Base-by-base conservation (phyloP, 2,329 filamentous ascomycete species). In the Colletotrichum coccodes region DNA sequence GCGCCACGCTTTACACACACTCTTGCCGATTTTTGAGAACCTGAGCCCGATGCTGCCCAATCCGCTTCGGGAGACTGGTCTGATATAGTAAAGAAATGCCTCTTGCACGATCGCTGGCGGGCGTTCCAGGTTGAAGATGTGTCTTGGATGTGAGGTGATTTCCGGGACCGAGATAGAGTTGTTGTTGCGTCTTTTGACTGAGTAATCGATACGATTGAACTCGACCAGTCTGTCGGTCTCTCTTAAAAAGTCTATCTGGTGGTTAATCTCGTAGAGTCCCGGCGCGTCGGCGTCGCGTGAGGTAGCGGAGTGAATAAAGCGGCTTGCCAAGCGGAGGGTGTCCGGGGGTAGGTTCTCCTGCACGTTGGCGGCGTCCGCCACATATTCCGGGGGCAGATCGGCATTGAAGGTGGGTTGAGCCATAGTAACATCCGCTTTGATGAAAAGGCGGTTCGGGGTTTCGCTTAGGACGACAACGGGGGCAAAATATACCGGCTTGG, bases 261-360 rank as follows among this genome's bases (percentile, higher is more conserved):
- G 78, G 1, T 79, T 80, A 63, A 80, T 75, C 46, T 81, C 79
- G 69, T 80, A 81, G 14, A 79, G 71, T 1, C 79, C 76, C 46
- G 75, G 73, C 18, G 75, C 72, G 23, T 73, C 62, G 3, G 74
- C 68, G 21, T 77, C 73, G 47, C 71, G 71, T 1, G 76, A 75
- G 42, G 38, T 57, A 28, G 64, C 64, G 7, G 64, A 67, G 74
- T 78, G 75, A 68, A 81, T 73, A 73, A 80, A 78, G 60, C 78
- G 77, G 42, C 76, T 76, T n/a, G 74, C 74, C 18, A 78, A 70
- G 60, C 76, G 74, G 42, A 80, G 75, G 1, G 78, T 80, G 5
- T 75, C 74, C 21, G 79, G 79, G 28, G 75, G 75, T 14, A 77
- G 67, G 8, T 68, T 68, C 36, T 66, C 61, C 6, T 54, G 36